phyloP scores from a whole-genome alignment of 257 asterid species.

The Lavandula angustifolia region DNA sequence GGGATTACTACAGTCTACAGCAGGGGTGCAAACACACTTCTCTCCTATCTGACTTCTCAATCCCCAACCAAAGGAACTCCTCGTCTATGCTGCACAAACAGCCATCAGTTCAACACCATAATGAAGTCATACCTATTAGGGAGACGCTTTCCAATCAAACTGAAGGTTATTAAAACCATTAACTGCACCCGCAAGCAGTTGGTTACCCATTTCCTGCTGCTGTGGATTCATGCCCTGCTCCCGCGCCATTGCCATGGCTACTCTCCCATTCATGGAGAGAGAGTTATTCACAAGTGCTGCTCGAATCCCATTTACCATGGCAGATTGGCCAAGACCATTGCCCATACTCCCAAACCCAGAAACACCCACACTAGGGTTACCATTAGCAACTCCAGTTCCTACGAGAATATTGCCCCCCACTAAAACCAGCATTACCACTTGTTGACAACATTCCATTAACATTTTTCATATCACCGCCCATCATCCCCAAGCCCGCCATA shows the following conservation, averaged over 20 bases:
- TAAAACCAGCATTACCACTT: conserved; percentile 42
- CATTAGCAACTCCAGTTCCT: conserved; percentile 62
- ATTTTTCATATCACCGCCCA: conserved; percentile 61
- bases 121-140: conserved; percentile 36
- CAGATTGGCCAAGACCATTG: conserved; percentile 65
- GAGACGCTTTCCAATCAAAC: conserved; percentile 87
- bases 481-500: conserved; percentile 52
- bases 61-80: conserved; percentile 36
- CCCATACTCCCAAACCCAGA: conserved; percentile 59
- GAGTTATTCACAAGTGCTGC: conserved; percentile 61
- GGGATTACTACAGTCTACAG: conserved; percentile 22
- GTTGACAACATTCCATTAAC: conserved; percentile 57
- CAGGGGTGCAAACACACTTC: conserved; percentile 19
- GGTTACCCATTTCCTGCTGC: conserved; percentile 77
- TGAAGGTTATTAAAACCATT: conserved; percentile 76
- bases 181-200: conserved; percentile 51
- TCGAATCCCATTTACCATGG: conserved; percentile 74
- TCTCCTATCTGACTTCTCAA: conserved; percentile 28
- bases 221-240: conserved; percentile 71
- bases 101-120: conserved; percentile 34
- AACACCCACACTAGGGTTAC: conserved; percentile 54
- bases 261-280: conserved; percentile 71
- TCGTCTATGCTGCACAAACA: conserved; percentile 50
- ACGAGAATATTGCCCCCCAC: conserved; percentile 50
- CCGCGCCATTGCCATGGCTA: conserved; percentile 65